phyloP scores from a whole-genome alignment of 2,329 filamentous ascomycete species.

The Pseudogymnoascus sp. region DNA sequence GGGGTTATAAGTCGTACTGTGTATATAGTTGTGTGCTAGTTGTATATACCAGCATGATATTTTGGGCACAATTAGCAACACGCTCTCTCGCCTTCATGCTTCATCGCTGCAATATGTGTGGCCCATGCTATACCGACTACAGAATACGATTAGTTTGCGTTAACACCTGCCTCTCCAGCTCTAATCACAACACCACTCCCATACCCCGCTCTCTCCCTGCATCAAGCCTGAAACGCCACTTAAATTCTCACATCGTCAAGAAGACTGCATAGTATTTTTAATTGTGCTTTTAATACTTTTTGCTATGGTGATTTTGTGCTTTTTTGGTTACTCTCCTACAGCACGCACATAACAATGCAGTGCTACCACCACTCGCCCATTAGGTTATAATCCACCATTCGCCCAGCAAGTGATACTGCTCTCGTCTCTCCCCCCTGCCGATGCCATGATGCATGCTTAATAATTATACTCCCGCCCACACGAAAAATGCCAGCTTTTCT shows the following conservation, averaged over 20 bases:
- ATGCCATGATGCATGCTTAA: neutral
- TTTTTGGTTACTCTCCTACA: neutral
- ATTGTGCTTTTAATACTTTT: neutral
- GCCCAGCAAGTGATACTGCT: slow-evolving; percentile 5
- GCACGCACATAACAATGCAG: neutral
- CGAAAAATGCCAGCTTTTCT: neutral
- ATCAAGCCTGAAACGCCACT: neutral
- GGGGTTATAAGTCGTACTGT: too few species aligned
- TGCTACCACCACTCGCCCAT: neutral
- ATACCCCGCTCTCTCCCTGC: neutral
- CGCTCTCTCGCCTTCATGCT: neutral
- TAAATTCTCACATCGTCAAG: neutral
- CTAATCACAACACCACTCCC: neutral
- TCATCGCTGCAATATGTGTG: neutral
- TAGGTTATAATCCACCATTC: slow-evolving; percentile 1
- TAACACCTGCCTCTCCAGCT: neutral
- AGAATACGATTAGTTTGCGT: neutral
- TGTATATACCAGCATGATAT: too few species aligned
- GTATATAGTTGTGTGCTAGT: too few species aligned
- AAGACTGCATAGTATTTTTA: neutral
- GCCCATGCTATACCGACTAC: neutral
- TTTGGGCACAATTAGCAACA: too few species aligned
- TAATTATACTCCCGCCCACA: neutral
- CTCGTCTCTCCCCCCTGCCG: neutral
- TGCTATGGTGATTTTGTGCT: neutral